A percentile compares a stretch with the other conserved stretches of the same genome.
phyloP scores from a whole-genome alignment of 2,329 filamentous ascomycete species.

The Magnaporthales sp. region DNA sequence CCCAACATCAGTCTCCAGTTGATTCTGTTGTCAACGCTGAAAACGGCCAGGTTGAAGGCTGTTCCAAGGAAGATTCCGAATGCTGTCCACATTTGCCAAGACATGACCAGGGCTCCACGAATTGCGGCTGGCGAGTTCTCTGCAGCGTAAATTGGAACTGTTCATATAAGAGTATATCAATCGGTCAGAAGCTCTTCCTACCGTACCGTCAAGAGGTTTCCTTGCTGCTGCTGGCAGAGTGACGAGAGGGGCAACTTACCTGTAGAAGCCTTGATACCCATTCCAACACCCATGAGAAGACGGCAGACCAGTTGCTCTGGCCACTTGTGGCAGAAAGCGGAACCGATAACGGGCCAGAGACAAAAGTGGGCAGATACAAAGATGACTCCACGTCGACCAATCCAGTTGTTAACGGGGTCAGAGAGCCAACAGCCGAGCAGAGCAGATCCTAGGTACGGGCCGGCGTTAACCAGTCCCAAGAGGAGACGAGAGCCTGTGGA shows the following conservation, averaged over 20 bases:
- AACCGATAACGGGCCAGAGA: slow-evolving; percentile 60
- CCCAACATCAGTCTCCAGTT: slow-evolving; percentile 31
- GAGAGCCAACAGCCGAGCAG: slow-evolving; percentile 56
- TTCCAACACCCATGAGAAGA: slow-evolving; percentile 67
- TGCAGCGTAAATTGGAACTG: slow-evolving; percentile 66
- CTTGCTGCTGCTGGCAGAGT: too few species aligned
- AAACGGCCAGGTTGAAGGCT: slow-evolving; percentile 50
- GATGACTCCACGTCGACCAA: slow-evolving; percentile 50
- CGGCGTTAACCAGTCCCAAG: slow-evolving; percentile 59
- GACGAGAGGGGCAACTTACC: slow-evolving; percentile 20
- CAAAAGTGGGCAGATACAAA: slow-evolving; percentile 69
- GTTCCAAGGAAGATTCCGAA: slow-evolving; percentile 48
- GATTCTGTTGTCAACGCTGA: slow-evolving; percentile 13
- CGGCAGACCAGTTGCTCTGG: slow-evolving; percentile 61
- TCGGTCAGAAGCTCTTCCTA: slow-evolving; percentile 9
- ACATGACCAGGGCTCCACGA: slow-evolving; percentile 72
- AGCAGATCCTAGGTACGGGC: slow-evolving; percentile 38
- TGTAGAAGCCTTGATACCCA: slow-evolving; percentile 64
- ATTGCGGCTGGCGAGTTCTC: slow-evolving; percentile 63
- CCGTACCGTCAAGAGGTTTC: slow-evolving; percentile 11
- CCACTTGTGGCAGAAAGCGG: slow-evolving; percentile 64
- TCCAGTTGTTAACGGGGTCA: slow-evolving; percentile 40
- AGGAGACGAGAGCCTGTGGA: slow-evolving; percentile 31
- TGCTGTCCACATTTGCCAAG: slow-evolving; percentile 44
- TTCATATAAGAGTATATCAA: slow-evolving; percentile 21